Evolutionary conservation across 768 basidiomycete genomes (phyloP).

Genomic region (Psilocybe tampanensis): DNA sequence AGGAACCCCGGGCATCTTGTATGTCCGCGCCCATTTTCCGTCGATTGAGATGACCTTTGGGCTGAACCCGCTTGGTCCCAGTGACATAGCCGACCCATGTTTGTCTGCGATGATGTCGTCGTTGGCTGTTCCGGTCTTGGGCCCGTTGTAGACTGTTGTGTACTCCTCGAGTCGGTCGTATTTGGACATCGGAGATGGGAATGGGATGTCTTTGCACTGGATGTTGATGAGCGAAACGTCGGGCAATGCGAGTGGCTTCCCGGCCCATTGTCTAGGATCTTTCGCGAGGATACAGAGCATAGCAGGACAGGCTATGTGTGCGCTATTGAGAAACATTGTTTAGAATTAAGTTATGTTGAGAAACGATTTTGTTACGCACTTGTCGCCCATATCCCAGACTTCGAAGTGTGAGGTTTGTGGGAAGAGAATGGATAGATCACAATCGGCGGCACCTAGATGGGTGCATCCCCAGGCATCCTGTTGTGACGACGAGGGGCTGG

Average conservation of each 20-base stretch:
- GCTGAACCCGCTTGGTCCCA: not conserved
- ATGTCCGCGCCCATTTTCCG: constrained; percentile 32
- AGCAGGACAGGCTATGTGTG: constrained; percentile 28
- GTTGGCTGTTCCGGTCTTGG: constrained; percentile 9
- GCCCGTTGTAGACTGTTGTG: constrained; percentile 11
- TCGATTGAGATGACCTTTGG: constrained; percentile 30
- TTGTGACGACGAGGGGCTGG: constrained; percentile 11
- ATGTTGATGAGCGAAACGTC: constrained; percentile 35
- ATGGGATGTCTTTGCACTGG: constrained; percentile 27
- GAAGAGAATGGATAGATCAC: constrained; percentile 30
- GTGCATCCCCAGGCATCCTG: constrained; percentile 24
- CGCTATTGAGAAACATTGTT: constrained; percentile 18
- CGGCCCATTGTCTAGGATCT: constrained; percentile 28
- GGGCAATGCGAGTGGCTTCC: constrained; percentile 32
- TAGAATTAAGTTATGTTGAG: too few relatives aligned
- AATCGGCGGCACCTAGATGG: constrained; percentile 30
- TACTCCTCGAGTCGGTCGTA: constrained; percentile 18
- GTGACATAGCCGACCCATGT: not conserved
- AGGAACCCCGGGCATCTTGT: constrained; percentile 21
- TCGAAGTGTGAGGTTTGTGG: constrained; percentile 33
- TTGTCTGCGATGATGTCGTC: constrained; percentile 2
- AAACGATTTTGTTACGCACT: too few relatives aligned
- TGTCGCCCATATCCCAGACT: constrained; percentile 37
- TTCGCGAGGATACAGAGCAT: constrained; percentile 34
- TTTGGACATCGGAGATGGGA: constrained; percentile 17